Base-by-base conservation (phyloP, 192 early-diverging fungal genomes). In the Ambispora gerdemannii region DNA sequence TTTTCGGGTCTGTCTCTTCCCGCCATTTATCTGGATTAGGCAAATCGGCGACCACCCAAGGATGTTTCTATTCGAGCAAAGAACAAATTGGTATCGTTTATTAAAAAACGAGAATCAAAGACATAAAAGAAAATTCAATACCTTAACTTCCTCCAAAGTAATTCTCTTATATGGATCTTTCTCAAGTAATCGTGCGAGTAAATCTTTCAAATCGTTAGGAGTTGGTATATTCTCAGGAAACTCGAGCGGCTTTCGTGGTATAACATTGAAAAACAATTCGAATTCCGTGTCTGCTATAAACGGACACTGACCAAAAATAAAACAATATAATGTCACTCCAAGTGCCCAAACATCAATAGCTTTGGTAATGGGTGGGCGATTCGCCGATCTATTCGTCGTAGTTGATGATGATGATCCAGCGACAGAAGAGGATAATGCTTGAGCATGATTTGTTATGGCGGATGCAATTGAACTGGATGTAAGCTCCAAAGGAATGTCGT, bases 281-380 rank as follows among this genome's bases (percentile, higher is more conserved):
- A 93, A 96, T 80, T 98, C 97, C 28, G 90, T 95, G 24, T 93
- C 87, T 6, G 95, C 97, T 20, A 88, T 87, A 76, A 98, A 98
- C 15, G 97, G 97, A 59, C 94, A 92, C 34, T 82, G 79, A 8
- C 97, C 97, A 78, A 89, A 97, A 4, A 96, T 80, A 47, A 98
- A 81, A 72, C 95, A 97, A 79, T 94, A 98, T 17, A 98, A 82
- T 10, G 94, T 97, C 25, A 97, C 95, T 0, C 97, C 97, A 65
- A 97, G 83, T 33, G 97, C 97, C 97, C 97, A 98, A 11, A 98
- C 88, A 76, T 98, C 97, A 56, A 98, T 98, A 0, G 92, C 91
- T 51, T 91, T 91, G 25, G 90, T 91, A 19, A 91, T 88, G 10
- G 83, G 84, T 76, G 75, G 80, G 28, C 68, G 76, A 33, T 72